Percentiles rank a stretch among this genome's conserved stretches.
Conservation (phyloP, 805 yeast species). For the Candida chilensis region DNA sequence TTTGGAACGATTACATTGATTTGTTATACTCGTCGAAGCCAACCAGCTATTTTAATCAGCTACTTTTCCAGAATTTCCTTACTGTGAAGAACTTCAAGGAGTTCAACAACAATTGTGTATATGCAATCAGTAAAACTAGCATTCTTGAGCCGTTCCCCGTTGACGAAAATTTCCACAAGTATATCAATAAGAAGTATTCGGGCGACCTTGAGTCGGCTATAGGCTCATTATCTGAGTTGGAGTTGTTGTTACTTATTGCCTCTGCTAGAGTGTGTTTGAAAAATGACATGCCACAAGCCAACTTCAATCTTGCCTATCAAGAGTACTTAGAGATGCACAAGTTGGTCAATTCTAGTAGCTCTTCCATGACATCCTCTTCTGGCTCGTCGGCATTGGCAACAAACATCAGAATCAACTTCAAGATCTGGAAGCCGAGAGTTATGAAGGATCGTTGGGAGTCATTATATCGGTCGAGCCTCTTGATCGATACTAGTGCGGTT, state of each 20-base stretch:
- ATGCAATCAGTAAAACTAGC: slow-evolving; percentile 15
- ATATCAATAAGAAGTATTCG: slow-evolving; percentile 10
- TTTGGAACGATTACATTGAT: slow-evolving; percentile 7
- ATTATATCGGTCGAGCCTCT: too few species aligned
- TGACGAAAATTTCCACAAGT: slow-evolving; percentile 14
- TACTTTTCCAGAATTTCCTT: slow-evolving; percentile 14
- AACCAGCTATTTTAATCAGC: too few species aligned
- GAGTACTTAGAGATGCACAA: slow-evolving; percentile 59
- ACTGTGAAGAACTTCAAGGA: slow-evolving; percentile 23
- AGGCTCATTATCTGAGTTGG: slow-evolving; percentile 52
- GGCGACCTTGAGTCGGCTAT: slow-evolving; percentile 17
- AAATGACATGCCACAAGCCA: slow-evolving; percentile 48
- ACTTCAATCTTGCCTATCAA: slow-evolving; percentile 67
- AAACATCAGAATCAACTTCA: slow-evolving; percentile 24
- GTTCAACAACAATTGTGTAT: slow-evolving; percentile 18
- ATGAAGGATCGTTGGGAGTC: slow-evolving; percentile 71
- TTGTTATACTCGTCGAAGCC: too few species aligned
- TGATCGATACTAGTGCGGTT: too few species aligned
- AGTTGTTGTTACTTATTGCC: slow-evolving; percentile 60
- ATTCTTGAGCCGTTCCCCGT: slow-evolving; percentile 12
- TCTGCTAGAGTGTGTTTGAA: slow-evolving; percentile 66
- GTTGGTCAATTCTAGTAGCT: slow-evolving; percentile 6
- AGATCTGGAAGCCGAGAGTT: slow-evolving; percentile 52
- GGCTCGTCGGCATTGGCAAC: too few species aligned
- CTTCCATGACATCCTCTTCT: too few species aligned